These are phyloP conservation scores for Eucalyptus pauciflora DNA, from an alignment of 345 rosid species.

Conservation along the genomic window DNA sequence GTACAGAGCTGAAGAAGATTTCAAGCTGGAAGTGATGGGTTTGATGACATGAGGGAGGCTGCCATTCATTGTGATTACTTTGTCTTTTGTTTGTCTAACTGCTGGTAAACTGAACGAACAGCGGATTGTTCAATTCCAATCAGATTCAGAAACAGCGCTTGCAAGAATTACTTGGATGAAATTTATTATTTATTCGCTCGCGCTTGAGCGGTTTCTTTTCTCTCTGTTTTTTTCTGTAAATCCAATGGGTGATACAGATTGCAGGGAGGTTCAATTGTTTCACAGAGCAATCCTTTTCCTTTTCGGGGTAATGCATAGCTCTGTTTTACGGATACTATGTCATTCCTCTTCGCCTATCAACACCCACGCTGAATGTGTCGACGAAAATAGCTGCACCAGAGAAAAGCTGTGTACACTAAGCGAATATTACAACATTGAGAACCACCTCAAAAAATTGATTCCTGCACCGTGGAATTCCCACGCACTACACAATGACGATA, in stretches of 20 bases:
- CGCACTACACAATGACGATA: neutral
- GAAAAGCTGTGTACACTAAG: neutral
- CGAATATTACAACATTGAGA: neutral
- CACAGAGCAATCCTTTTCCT: neutral
- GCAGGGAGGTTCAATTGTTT: neutral
- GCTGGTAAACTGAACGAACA: neutral
- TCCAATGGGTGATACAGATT: neutral
- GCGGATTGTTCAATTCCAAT: neutral
- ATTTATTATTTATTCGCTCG: neutral
- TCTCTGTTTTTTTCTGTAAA: neutral
- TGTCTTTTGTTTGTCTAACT: neutral
- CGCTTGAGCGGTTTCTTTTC: neutral
- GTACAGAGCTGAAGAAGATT: conserved; percentile 1
- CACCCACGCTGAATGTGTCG: neutral
- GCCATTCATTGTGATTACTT: neutral
- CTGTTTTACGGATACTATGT: neutral
- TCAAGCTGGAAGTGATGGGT: neutral
- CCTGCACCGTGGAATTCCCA: neutral
- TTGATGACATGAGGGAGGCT: no score
- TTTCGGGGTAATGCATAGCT: neutral
- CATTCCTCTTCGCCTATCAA: neutral
- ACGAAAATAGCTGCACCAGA: neutral
- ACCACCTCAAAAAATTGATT: neutral
- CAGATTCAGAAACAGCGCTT: neutral
- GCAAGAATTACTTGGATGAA: neutral